Base-by-base conservation (phyloP, 768 basidiomycete species). In the Russula brevipes region DNA sequence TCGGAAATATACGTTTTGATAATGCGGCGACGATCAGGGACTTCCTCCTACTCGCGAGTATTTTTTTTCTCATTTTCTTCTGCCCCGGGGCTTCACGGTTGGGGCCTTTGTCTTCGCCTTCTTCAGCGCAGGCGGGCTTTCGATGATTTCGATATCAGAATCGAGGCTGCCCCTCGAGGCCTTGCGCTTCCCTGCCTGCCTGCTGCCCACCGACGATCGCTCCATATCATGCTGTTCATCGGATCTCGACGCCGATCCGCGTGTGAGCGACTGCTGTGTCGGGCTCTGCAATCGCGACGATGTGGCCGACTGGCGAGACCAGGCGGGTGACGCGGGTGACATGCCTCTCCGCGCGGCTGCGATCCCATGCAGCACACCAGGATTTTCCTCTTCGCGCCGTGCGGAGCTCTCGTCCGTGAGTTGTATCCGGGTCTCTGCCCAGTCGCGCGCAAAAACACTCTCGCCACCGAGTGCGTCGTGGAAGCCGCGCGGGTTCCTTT, bases 391-490 rank as follows among this genome's bases (percentile, higher is more conserved):
- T 41, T 72, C 76, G 24, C 64, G 67, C 30, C 65, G 71, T 1
- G 41, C 49, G 2, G 65, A 67, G 78, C 79, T 30, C 63, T 50
- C 66, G 30, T 70, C 70, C 36, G 80, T 78, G 50, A 77, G 69
- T 30, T 77, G 73, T 61, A 85, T 70, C 56, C 88, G 78, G 3
- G 85, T 84, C 73, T 91, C 89, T 53, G 88, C 78, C 88, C 88
- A 91, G 71, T 91, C 90, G 33, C 89, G 79, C 60, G 80, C 78
- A 71, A 89, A 89, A 3, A 89, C 66, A 61, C 79, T 85, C 68
- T 91, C 88, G 0, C 79, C 75, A 0, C 79, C 77, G 7, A 87
- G 68, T 0, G 82, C 83, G 65, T 90, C 89, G 70, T 88, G 84
- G 64, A 91, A 87, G 11, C 62, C 82, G 78, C 47, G 76, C 69